These are phyloP conservation scores for Mucor circinelloides DNA, from an alignment of 371 early-diverging fungal species.

Conservation along the genomic window DNA sequence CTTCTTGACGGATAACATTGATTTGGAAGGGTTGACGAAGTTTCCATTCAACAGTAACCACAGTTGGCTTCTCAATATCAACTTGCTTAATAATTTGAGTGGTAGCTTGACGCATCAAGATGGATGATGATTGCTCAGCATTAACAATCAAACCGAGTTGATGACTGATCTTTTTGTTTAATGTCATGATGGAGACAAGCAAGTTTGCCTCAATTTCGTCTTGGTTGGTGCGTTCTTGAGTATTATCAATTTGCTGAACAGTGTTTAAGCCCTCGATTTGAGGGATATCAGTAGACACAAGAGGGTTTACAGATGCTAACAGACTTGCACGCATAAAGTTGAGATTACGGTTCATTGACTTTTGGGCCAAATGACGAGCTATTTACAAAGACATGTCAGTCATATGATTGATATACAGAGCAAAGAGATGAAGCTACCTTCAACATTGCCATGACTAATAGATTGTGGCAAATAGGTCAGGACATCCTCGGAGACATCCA, in stretches of 20 bases:
- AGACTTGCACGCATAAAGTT: conserved; percentile 36
- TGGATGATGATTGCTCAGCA: conserved; percentile 29
- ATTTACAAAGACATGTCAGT: not conserved
- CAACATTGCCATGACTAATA: conserved; percentile 28
- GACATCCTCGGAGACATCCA: conserved; percentile 34
- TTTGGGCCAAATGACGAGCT: conserved; percentile 21
- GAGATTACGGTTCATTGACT: conserved; percentile 31
- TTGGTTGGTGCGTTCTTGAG: conserved; percentile 1
- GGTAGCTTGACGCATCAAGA: conserved; percentile 30
- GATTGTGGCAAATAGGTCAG: conserved; percentile 31
- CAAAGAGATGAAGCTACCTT: conserved; percentile 5
- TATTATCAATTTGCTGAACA: conserved; percentile 1
- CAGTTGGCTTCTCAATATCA: not conserved
- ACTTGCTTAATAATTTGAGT: not conserved
- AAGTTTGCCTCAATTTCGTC: conserved; percentile 7
- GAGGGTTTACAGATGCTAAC: conserved; percentile 32
- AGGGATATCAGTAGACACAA: conserved; percentile 27
- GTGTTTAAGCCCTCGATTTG: conserved; percentile 13
- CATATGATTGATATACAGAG: not conserved
- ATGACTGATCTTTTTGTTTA: conserved; percentile 35
- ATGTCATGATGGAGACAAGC: conserved; percentile 1
- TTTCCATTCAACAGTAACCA: conserved; percentile 30
- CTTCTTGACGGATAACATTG: conserved; percentile 23
- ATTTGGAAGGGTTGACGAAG: conserved; percentile 34
- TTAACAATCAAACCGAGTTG: conserved; percentile 36